Evolutionary conservation across 2,329 filamentous ascomycete genomes (phyloP), one percentile per base, ranked within the genome.

Genomic region (Colletotrichum scovillei): DNA sequence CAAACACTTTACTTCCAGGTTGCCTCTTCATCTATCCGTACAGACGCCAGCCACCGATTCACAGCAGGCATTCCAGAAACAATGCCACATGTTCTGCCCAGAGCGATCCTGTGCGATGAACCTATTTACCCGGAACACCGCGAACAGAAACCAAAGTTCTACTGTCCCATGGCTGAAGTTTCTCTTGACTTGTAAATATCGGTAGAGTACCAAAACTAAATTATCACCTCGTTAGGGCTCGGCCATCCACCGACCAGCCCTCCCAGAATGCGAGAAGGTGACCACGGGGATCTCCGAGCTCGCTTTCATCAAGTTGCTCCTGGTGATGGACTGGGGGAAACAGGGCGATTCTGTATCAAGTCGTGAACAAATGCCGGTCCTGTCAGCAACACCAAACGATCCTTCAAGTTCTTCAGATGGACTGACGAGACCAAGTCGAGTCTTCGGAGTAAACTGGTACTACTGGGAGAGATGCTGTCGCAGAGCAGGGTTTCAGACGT

Each of bases 401-500:
- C 19, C 30, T 32, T 66, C 63, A 49, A 53, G 46, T 49, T 32
- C 14, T 53, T 58, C 22, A 12, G 22, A 49, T 55, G 28, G 28
- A n/a, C n/a, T 28, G 26, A 58, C 16, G 16, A 58, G 28, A 32
- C 55, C 14, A 35, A 22, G 38, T 14, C 53, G 19, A 38, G 12
- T 19, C 22, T 42, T 26, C 19, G 14, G n/a, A 46, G 52, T n/a
- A 12, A 55, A 65, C 38, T 26, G 53, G n/a, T 24, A 28, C 24
- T 16, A 42, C 38, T 38, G 24, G 52, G 60, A 65, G 53, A 32
- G 63, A 52, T 30, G 63, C 63, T 70, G 68, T 70, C 63, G 59
- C 68, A 60, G 55, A 52, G 62, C 62, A 70, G 57, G 55, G 68
- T 70, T 70, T 70, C 68, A 70, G 68, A 67, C 19, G 63, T 67